A percentile compares a stretch with the other conserved stretches of the same genome.
phyloP scores from a whole-genome alignment of 768 basidiomycete species.

The Phylloporus rhodoxanthus region DNA sequence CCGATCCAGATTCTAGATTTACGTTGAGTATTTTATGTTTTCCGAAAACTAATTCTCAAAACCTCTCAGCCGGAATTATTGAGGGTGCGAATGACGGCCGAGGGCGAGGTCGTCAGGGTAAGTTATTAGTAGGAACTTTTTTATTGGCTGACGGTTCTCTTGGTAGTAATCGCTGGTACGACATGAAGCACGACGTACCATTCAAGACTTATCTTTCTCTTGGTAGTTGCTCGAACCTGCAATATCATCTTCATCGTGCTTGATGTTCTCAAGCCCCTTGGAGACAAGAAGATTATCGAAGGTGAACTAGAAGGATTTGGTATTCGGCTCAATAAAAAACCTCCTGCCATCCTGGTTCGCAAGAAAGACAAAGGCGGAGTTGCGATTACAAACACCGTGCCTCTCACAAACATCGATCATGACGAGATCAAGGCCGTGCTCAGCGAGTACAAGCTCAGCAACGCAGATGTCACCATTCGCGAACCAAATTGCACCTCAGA shows the following conservation, averaged over 20 bases:
- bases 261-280: conserved; percentile 96
- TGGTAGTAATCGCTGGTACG: conserved; percentile 71
- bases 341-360: conserved; percentile 78
- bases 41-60: conserved; percentile 10
- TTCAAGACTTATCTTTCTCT: conserved; percentile 1
- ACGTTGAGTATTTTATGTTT: conserved; percentile 45
- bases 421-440: conserved; percentile 95
- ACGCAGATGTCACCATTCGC: conserved; percentile 87
- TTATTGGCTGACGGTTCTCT: conserved; percentile 6
- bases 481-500: conserved; percentile 90
- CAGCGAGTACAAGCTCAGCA: conserved; percentile 87
- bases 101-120: conserved; percentile 91
- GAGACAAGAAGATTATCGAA: conserved; percentile 90
- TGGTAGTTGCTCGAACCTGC: conserved; percentile 89
- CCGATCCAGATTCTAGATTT: conserved; percentile 93
- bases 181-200: conserved; percentile 5
- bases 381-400: conserved; percentile 94
- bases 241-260: conserved; percentile 98
- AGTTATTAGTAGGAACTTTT: conserved; percentile 27
- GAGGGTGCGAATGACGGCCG: conserved; percentile 96
- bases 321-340: conserved; percentile 91
- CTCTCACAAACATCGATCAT: conserved; percentile 90
- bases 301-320: conserved; percentile 96
- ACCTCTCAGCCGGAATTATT: conserved; percentile 79
- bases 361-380: conserved; percentile 88